Evolutionary conservation across 768 basidiomycete genomes (phyloP).

Genomic region (Naganishia antarctica): DNA sequence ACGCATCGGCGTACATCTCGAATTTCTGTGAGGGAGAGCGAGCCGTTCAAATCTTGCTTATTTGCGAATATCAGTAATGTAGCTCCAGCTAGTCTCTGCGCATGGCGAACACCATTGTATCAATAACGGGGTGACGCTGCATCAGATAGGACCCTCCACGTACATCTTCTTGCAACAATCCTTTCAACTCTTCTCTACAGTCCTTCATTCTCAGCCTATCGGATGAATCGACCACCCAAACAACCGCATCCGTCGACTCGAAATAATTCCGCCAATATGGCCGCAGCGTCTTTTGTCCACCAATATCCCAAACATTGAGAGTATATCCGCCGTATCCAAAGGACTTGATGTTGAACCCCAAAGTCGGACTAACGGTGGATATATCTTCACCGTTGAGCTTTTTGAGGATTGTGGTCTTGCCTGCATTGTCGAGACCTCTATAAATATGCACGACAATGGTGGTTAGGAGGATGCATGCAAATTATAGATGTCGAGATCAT

Average conservation of each 20-base stretch:
- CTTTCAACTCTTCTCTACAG: constrained; percentile 80
- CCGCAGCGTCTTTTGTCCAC: constrained; percentile 88
- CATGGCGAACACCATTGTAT: neutral
- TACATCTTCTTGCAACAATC: constrained; percentile 86
- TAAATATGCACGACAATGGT: too few relatives aligned
- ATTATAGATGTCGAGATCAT: neutral
- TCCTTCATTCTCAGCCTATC: constrained; percentile 86
- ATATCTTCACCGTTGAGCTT: constrained; percentile 91
- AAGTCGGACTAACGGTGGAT: constrained; percentile 76
- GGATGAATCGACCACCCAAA: constrained; percentile 97
- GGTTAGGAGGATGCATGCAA: neutral
- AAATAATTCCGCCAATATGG: constrained; percentile 99
- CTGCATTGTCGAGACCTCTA: constrained; percentile 95
- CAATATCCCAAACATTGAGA: constrained; percentile 90
- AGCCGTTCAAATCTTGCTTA: constrained; percentile 89
- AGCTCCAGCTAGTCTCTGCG: constrained; percentile 85
- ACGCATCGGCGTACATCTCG: constrained; percentile 60
- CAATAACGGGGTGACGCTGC: too few relatives aligned
- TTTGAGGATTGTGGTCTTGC: constrained; percentile 97
- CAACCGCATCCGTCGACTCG: constrained; percentile 93
- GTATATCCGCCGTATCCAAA: constrained; percentile 74
- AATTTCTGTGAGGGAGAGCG: constrained; percentile 77
- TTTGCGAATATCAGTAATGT: constrained; percentile 94
- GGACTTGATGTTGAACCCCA: constrained; percentile 99
- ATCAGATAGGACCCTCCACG: constrained; percentile 38